Evolutionary conservation across 805 yeast species (phyloP), one percentile per base, ranked within the genome.

Genomic region (Cyberlindnera sargentensis): DNA sequence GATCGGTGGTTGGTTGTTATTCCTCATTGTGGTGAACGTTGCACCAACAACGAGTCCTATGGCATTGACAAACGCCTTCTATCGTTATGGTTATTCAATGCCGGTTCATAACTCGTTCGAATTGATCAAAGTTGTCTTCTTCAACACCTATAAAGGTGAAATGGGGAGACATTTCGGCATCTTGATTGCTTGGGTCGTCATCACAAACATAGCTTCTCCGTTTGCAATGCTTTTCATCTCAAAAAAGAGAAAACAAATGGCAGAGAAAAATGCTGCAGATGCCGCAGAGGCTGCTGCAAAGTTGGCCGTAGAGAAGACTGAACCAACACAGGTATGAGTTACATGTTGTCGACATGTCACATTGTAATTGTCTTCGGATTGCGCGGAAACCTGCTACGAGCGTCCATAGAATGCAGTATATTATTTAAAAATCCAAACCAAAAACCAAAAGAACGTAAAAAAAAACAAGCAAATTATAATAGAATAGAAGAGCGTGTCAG

Each of bases 31-130:
- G 42, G 39, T 64, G 23, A 82, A 82, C 58, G 70, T 81, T 39
- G 61, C 84, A 6, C 79, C 85, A 6, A 75, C 84, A 0, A 80
- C 80, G 53, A 56, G 76, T 4, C 80, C 87, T 3, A 57, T 82
- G 39, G 80, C 52, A 4, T 39, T 57, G 4, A 42, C 48, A 37
- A 51, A 47, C 41, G 30, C 5, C 3, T 56, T 60, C 36, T 55
- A 40, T 64, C 57, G 77, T 39, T 76, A 69, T 55, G 82, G 84
- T 4, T 77, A 77, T 52, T 84, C 76, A 3, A 61, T 76, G 60
- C 95, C 93, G 4, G 70, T 82, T 40, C 80, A 80, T 53, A 82
- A 82, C 52, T 73, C 82, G 1, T 70, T 73, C 42, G 85, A 79
- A 49, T 68, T 77, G 31, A 67, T 72, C 53, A 78, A 79, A 54